A percentile compares a stretch with the other conserved stretches of the same genome.
Evolutionary conservation across 2,329 filamentous ascomycete species (phyloP).

Genomic region (Ploettnerulaceae sp.): DNA sequence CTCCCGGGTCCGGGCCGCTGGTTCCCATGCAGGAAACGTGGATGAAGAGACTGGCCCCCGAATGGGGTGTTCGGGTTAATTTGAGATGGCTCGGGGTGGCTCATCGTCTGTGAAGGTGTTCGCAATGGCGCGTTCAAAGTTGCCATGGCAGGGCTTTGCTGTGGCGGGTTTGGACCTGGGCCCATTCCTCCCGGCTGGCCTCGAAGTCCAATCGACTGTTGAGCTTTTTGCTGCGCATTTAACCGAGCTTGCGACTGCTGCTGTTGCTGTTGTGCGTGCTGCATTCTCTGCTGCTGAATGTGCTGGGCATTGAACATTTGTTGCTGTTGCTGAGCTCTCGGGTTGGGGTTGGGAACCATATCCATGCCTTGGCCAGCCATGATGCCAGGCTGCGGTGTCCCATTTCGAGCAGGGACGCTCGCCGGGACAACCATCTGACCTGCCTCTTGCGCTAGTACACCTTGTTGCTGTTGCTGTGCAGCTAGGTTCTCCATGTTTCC

Average conservation of each 20-base stretch:
- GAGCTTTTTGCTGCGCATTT: conserved; percentile 44
- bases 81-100: conserved; percentile 31
- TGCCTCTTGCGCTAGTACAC: conserved; percentile 29
- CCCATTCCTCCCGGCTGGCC: conserved; percentile 50
- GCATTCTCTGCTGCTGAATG: conserved; percentile 28
- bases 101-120: conserved; percentile 30
- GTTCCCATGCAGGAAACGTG: conserved; percentile 50
- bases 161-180: conserved; percentile 44
- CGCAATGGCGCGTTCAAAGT: conserved; percentile 52
- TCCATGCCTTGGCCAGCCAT: conserved; percentile 29
- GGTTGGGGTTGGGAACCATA: conserved; percentile 27
- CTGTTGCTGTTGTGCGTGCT: conserved; percentile 26
- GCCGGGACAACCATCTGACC: conserved; percentile 34
- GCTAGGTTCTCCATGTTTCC: conserved; percentile 31
- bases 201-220: conserved; percentile 33
- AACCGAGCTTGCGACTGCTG: conserved; percentile 28
- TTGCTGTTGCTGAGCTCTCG: conserved; percentile 30
- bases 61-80: conserved; percentile 46
- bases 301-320: conserved; percentile 32
- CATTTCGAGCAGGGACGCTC: conserved; percentile 29
- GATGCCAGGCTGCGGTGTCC: conserved; percentile 31
- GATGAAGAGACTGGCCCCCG: conserved; percentile 46
- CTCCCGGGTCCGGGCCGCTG: conserved; percentile 37
- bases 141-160: conserved; percentile 55
- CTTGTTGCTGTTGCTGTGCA: conserved; percentile 32